A percentile compares a stretch with the other conserved stretches of the same genome.
phyloP scores from a whole-genome alignment of 129 eudicot genomes.

The Rutidosis leptorrhynchoides region DNA sequence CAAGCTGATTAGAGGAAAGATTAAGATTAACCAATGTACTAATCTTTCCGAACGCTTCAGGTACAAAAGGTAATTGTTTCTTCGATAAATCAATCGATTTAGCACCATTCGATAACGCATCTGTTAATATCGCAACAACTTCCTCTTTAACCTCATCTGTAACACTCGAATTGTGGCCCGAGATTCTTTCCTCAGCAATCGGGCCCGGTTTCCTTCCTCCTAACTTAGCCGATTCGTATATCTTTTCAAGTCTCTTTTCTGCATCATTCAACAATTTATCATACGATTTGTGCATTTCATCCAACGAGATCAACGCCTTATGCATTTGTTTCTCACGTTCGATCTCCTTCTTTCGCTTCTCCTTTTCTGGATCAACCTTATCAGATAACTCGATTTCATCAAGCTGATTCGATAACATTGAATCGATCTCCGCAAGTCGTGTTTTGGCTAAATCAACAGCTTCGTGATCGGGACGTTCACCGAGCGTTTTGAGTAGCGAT shows the following conservation, averaged over 20 bases:
- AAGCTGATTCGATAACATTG: constrained; percentile 33
- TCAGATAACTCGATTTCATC: constrained; percentile 52
- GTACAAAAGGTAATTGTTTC: constrained; percentile 56
- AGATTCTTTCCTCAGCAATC: constrained; percentile 25
- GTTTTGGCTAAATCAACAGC: constrained; percentile 62
- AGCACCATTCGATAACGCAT: constrained; percentile 45
- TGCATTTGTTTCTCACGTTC: constrained; percentile 54
- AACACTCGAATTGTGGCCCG: not conserved
- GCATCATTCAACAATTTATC: constrained; percentile 71
- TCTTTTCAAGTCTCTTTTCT: constrained; percentile 69
- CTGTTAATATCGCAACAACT: constrained; percentile 55
- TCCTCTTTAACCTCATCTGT: constrained; percentile 63
- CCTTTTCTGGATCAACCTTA: constrained; percentile 30
- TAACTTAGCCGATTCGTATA: constrained; percentile 56
- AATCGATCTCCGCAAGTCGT: constrained; percentile 53
- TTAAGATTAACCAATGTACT: constrained; percentile 48
- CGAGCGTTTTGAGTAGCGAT: constrained; percentile 53
- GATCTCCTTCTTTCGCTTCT: constrained; percentile 35
- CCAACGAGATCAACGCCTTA: constrained; percentile 61
- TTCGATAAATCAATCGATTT: constrained; percentile 55
- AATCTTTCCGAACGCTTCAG: constrained; percentile 78
- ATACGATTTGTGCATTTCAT: constrained; percentile 73
- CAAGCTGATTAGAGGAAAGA: constrained; percentile 69
- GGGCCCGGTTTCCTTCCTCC: constrained; percentile 6
- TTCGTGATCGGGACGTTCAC: constrained; percentile 84